Conservation (phyloP, 306 rosid species). For the Sesbania bispinosa region DNA sequence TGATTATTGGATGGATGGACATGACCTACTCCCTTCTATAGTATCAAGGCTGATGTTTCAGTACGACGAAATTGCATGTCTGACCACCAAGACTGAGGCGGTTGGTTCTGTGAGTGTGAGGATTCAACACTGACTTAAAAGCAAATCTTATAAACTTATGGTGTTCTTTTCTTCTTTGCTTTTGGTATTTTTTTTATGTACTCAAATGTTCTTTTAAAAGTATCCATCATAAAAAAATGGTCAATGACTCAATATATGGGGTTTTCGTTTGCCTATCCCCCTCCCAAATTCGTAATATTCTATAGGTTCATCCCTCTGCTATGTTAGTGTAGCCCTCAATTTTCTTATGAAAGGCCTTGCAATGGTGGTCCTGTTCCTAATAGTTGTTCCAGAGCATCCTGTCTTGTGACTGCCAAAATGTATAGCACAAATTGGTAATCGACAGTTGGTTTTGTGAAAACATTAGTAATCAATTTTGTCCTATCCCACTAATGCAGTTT, state of each 20-base stretch:
- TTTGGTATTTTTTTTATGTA: constrained; percentile 1
- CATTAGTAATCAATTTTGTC: background rate
- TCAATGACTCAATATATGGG: constrained; percentile 11
- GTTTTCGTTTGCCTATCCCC: background rate
- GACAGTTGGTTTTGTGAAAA: background rate
- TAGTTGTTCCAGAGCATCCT: background rate
- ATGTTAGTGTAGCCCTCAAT: background rate
- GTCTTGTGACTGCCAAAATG: background rate
- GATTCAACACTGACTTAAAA: constrained; percentile 18
- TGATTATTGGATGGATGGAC: constrained; percentile 1
- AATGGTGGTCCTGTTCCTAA: background rate
- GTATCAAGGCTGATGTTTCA: constrained; percentile 25
- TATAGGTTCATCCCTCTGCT: background rate
- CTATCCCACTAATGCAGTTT: no score
- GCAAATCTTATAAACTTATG: constrained; percentile 33
- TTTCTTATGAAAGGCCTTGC: background rate
- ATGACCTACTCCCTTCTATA: constrained; percentile 9
- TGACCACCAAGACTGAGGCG: constrained; percentile 20
- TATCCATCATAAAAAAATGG: background rate
- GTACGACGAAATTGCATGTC: constrained; percentile 15
- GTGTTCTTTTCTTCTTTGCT: constrained; percentile 26
- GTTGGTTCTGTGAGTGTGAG: constrained; percentile 39
- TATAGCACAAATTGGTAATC: background rate
- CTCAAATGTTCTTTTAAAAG: constrained; percentile 24
- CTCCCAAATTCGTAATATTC: background rate